Base-by-base conservation (phyloP, 2,329 filamentous ascomycete genomes). In the Clarireedia hainanense region DNA sequence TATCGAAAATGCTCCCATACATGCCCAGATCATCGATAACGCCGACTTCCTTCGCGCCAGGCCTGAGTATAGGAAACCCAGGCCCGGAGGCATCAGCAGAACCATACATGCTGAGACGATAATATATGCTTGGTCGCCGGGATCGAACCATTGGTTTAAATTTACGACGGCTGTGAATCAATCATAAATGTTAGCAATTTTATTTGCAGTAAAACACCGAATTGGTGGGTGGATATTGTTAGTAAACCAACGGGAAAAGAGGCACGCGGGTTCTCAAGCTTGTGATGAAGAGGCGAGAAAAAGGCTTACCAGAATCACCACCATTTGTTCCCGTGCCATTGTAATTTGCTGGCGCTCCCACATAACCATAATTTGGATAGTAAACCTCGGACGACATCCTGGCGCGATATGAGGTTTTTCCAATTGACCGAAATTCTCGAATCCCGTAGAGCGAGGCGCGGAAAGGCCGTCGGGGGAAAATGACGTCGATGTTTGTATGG, bases 11-110 rank as follows among this genome's bases (percentile, higher is more conserved):
- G 91, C 94, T 71, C 88, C 92, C 89, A 99, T 95, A 75, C 88
- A 91, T 14, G 92, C 91, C 90, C 91, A 97, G 68, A 99, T 94
- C 78, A 97, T 87, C 61, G 91, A 96, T 45, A 99, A 81, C 30
- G 94, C 94, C 5, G 94, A 97, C 78, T 99, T 99, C 78, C 94
- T 84, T 63, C 94, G 87, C n/a, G 94, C 92, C 63, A 97, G 86
- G 64, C 94, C 94, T 12, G 92, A 96, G 77, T 99, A 99, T 62
- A 99, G 84, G 74, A 99, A 96, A 55, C 90, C 91, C 66, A 99
- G 91, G 66, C 94, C 94, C 30, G 94, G 94, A 30, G 97, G 80
- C 94, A 97, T 99, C 74, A 96, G 76, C 75, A 97, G 75, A 62
- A 97, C 92, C 86, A 97, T 95, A 70, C 89, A 91, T 59, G 91